Evolutionary conservation across 148 eudicot species (phyloP).

Genomic region (Rhododendron vialii): DNA sequence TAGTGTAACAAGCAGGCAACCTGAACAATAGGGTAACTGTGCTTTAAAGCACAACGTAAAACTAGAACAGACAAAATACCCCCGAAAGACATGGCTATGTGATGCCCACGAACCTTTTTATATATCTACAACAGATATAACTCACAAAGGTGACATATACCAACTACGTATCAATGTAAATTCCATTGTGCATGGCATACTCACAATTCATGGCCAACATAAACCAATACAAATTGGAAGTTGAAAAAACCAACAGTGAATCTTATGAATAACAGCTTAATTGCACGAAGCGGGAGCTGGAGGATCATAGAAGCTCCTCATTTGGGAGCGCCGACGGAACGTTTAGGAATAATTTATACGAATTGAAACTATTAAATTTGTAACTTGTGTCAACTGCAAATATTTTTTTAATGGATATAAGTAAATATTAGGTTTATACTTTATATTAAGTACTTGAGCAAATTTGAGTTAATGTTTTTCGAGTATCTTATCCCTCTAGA

Average conservation of each 20-base stretch:
- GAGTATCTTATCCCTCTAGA: background rate
- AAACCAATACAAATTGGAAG: background rate
- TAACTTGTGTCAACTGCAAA: background rate
- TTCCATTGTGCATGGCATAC: background rate
- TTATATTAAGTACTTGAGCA: background rate
- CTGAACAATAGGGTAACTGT: background rate
- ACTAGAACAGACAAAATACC: background rate
- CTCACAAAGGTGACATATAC: background rate
- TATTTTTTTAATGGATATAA: too few relatives aligned
- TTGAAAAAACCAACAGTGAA: background rate
- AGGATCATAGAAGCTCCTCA: background rate
- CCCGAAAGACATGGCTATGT: background rate
- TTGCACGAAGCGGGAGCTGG: background rate
- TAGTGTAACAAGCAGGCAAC: background rate
- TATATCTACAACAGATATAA: background rate
- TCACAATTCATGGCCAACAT: background rate
- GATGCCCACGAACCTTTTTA: background rate
- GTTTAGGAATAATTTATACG: too few relatives aligned
- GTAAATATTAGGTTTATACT: too few relatives aligned
- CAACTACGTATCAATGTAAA: background rate
- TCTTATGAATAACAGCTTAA: background rate
- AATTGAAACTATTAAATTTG: background rate
- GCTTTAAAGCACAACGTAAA: background rate
- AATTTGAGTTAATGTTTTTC: background rate
- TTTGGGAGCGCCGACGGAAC: background rate